phyloP scores from a whole-genome alignment of 352 stramenopile genomes.

The Phytophthora tentaculata region DNA sequence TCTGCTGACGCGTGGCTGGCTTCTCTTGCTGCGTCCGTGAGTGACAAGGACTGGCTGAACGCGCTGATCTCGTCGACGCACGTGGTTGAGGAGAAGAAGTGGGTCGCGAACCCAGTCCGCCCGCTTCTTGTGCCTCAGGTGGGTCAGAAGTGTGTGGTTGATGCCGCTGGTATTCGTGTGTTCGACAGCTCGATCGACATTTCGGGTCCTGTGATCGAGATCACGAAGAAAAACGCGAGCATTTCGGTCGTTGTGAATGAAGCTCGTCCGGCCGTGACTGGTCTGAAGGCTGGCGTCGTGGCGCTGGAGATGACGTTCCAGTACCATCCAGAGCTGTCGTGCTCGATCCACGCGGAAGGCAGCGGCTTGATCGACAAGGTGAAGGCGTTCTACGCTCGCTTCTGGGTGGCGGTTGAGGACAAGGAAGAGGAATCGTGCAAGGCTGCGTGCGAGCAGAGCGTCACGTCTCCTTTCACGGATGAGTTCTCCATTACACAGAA shows the following conservation, averaged over 20 bases:
- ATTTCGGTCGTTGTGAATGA: constrained; percentile 69
- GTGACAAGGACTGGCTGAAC: constrained; percentile 58
- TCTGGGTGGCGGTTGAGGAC: constrained; percentile 71
- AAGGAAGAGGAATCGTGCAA: constrained; percentile 68
- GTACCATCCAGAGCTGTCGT: constrained; percentile 51
- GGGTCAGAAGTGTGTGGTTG: constrained; percentile 52
- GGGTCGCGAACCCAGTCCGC: constrained; percentile 70
- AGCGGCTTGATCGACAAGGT: constrained; percentile 58
- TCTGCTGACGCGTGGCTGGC: constrained; percentile 48
- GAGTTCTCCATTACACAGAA: constrained; percentile 65
- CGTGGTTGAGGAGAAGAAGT: constrained; percentile 59
- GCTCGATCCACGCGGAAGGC: constrained; percentile 58
- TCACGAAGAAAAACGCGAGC: constrained; percentile 39
- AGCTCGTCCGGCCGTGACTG: constrained; percentile 58
- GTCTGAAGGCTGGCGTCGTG: constrained; percentile 50
- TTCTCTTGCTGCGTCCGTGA: constrained; percentile 38
- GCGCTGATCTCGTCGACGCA: constrained; percentile 59
- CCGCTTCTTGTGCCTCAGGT: constrained; percentile 55
- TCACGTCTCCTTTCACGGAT: constrained; percentile 61
- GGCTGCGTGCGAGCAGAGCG: constrained; percentile 57
- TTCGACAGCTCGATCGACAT: constrained; percentile 47
- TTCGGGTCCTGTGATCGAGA: constrained; percentile 54
- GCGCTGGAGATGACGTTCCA: constrained; percentile 65
- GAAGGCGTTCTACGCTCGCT: constrained; percentile 80
- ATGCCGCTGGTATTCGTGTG: constrained; percentile 37